Percentiles rank a stretch among this genome's conserved stretches.
These are phyloP conservation scores for Syzygium aqueum DNA, from an alignment of 345 rosid species.

Conservation along the genomic window DNA sequence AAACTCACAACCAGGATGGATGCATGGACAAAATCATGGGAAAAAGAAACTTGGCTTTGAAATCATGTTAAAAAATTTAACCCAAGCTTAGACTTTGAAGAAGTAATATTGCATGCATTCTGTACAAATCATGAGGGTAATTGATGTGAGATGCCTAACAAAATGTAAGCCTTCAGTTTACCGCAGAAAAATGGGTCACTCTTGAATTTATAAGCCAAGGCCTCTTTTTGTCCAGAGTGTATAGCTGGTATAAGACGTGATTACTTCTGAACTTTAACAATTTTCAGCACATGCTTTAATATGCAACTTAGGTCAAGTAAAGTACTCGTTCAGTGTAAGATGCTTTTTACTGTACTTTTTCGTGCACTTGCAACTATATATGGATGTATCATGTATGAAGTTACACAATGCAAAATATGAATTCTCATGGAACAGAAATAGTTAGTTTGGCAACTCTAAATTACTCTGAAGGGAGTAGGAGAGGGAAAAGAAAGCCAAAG, in stretches of 20 bases:
- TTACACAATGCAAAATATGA: not conserved
- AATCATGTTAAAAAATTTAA: not conserved
- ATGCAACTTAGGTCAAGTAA: not conserved
- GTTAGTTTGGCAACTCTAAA: not conserved
- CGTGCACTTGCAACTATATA: not conserved
- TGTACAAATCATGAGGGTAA: not conserved
- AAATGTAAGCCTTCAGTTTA: not conserved
- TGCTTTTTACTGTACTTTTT: not conserved
- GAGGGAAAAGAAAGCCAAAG: not conserved
- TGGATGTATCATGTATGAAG: not conserved
- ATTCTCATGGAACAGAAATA: not conserved
- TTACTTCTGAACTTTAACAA: not conserved
- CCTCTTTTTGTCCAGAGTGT: not conserved
- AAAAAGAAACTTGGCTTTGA: not conserved
- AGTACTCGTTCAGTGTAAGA: not conserved
- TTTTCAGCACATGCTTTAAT: not conserved
- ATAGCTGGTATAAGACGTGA: no score
- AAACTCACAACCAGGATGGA: not conserved
- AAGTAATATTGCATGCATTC: not conserved
- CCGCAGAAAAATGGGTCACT: not conserved
- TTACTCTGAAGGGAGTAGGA: not conserved
- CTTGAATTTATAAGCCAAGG: not conserved
- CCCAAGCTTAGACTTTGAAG: not conserved
- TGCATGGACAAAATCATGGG: not conserved
- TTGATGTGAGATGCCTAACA: not conserved